Conservation (phyloP, 306 rosid genomes). For the Prunus salicina region DNA sequence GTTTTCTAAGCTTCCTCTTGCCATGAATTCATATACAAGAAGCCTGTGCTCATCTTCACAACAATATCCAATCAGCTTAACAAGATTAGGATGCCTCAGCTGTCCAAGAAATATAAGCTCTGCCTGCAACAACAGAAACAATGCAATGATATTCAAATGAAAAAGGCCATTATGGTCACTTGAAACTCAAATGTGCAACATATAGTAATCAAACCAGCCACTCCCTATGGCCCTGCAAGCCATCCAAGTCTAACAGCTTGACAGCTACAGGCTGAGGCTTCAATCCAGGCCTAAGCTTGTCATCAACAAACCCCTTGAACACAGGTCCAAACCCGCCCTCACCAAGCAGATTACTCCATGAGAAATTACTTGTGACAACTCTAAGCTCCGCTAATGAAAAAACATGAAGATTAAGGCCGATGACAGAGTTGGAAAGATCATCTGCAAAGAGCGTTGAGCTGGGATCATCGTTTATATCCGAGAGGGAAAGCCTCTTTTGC, state of each 20-base stretch:
- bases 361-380: conserved; percentile 59
- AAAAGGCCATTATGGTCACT: neutral
- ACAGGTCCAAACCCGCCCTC: conserved; percentile 95
- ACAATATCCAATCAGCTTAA: conserved; percentile 75
- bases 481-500: conserved; percentile 53
- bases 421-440: conserved; percentile 68
- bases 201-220: conserved; percentile 67
- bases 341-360: conserved; percentile 68
- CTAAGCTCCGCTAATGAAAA: conserved; percentile 64
- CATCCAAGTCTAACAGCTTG: conserved; percentile 68
- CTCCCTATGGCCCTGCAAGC: conserved; percentile 84
- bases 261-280: conserved; percentile 81
- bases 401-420: conserved; percentile 54
- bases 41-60: conserved; percentile 73
- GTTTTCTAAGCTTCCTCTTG: conserved; percentile 73
- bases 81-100: conserved; percentile 73
- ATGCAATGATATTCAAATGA: neutral
- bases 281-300: conserved; percentile 53
- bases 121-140: conserved; percentile 39
- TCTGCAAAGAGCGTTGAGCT: conserved; percentile 43
- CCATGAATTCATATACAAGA: conserved; percentile 70
- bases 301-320: conserved; percentile 72
- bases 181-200: neutral
- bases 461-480: conserved; percentile 60
- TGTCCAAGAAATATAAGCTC: conserved; percentile 84